Conservation (phyloP, 176 grass and related monocot genomes). For the Miscanthus lutarioriparius region DNA sequence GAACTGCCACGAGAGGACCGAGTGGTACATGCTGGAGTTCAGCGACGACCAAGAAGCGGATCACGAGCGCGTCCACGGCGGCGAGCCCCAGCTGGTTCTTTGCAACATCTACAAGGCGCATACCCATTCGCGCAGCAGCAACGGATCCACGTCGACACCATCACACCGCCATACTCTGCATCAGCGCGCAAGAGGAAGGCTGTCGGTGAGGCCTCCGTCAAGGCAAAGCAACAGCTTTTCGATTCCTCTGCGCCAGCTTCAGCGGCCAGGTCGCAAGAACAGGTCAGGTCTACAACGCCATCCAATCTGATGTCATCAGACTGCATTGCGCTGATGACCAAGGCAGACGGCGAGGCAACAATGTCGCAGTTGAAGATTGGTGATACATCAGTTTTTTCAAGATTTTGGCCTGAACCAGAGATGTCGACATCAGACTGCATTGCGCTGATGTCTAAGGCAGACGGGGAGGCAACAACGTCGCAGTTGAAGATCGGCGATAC, state of each 20-base stretch:
- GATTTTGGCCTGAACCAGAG: too few relatives aligned
- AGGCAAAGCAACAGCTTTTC: not conserved
- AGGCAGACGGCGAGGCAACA: not conserved
- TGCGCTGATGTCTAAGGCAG: not conserved
- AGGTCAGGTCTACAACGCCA: not conserved
- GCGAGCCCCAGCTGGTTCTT: not conserved
- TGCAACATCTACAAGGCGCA: constrained; percentile 6
- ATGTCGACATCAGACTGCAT: not conserved
- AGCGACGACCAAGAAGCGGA: not conserved
- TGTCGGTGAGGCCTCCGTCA: not conserved
- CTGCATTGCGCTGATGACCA: not conserved
- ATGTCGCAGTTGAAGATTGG: not conserved
- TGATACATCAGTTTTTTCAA: too few relatives aligned
- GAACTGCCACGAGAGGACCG: not conserved
- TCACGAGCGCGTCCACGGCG: not conserved
- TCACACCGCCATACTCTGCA: not conserved
- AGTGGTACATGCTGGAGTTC: not conserved
- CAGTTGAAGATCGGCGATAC: not conserved
- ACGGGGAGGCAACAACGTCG: not conserved
- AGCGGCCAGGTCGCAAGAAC: not conserved
- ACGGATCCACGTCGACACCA: not conserved
- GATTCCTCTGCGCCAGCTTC: not conserved
- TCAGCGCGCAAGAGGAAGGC: not conserved
- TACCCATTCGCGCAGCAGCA: not conserved
- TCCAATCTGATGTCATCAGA: not conserved